Evolutionary conservation across 192 early-diverging fungal genomes (phyloP).

Genomic region (Entrophospora sp.): DNA sequence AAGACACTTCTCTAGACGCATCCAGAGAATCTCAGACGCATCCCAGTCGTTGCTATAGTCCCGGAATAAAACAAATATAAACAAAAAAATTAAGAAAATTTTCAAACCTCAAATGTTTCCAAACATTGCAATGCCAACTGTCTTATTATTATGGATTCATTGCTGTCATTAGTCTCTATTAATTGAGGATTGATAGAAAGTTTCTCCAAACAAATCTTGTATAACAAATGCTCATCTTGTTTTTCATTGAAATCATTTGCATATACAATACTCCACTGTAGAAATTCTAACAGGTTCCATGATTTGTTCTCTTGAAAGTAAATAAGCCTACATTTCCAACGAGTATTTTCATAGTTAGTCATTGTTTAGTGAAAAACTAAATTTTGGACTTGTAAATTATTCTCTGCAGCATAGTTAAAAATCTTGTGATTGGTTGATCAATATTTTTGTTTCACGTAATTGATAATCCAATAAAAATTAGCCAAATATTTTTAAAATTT

Average conservation of each 20-base stretch:
- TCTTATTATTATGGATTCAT: neutral
- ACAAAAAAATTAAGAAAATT: neutral
- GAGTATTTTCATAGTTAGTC: neutral
- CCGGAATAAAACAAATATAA: neutral
- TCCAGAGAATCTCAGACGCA: slow-evolving; percentile 1
- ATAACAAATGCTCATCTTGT: neutral
- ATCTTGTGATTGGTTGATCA: too few species aligned
- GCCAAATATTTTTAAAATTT: too few species aligned
- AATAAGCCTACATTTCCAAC: neutral
- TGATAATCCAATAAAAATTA: too few species aligned
- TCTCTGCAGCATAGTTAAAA: too few species aligned
- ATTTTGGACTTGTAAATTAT: too few species aligned
- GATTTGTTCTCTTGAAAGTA: neutral
- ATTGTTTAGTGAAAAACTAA: too few species aligned
- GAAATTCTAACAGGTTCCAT: neutral
- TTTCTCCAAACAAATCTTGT: neutral
- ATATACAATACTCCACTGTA: neutral
- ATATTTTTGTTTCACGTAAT: too few species aligned
- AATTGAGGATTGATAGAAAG: neutral
- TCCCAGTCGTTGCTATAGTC: neutral
- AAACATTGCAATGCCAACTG: neutral
- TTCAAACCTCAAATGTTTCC: neutral
- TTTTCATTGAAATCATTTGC: neutral
- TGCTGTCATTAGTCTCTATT: neutral
- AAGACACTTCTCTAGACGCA: slow-evolving; percentile 5